Evolutionary conservation across 352 stramenopile species (phyloP), one percentile per base, ranked within the genome.

Genomic region (Phytopythium delawarense): DNA sequence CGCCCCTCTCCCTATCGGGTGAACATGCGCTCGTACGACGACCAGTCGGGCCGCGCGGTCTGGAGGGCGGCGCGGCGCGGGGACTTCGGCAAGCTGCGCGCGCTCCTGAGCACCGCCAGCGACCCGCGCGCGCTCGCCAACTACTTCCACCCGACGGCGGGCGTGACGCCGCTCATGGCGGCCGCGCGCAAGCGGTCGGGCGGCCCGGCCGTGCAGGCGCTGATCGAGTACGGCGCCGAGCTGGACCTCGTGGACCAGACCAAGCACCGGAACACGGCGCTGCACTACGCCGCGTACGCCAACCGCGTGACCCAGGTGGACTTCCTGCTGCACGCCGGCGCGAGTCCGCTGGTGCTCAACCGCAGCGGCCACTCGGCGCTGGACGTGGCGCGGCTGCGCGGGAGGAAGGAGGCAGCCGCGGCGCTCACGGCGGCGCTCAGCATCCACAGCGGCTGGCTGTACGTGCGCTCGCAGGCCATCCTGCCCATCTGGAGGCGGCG

Each of bases 101-200:
- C 62, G 34, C 16, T 74, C 9, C 37, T 74, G 16, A 64, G 61
- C 59, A 49, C 62, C 48, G 61, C 56, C 20, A 32, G 35, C 23
- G 63, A 71, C 25, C 40, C 71, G 11, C 65, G 74, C 40, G 45
- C 37, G 16, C 23, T 79, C 23, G 40, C 89, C 15, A 71, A 89
- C 55, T 40, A 64, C 28, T 67, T 66, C 39, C 78, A 91, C 66
- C 68, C 81, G 1, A 64, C 61, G 9, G 78, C 85, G 15, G 71
- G 76, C 62, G 83, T 75, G 45, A 89, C 85, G 42, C 70, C 83
- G 48, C 69, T 94, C 50, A 94, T 94, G 85, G 65, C 71, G 23
- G 82, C 84, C n/a, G 82, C 84, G 30, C 75, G 63, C 37, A 73
- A 75, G 51, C 80, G 79, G 50, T 61, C 75, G 18, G 75, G 84